Conservation (phyloP, 306 rosid species). For the Carpinus fangiana region DNA sequence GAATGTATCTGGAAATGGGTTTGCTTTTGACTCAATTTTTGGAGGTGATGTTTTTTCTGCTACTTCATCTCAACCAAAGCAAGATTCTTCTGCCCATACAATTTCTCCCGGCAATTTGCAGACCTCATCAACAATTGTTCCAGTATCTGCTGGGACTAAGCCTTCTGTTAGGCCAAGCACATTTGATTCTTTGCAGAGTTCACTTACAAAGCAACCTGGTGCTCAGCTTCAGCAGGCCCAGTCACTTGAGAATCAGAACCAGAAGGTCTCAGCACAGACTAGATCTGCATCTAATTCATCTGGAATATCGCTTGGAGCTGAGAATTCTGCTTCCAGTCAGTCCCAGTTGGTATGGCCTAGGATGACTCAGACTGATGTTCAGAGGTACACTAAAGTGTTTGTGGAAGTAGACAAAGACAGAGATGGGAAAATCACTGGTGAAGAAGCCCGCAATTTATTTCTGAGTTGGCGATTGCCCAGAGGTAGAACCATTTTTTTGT, state of each 20-base stretch:
- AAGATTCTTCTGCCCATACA: conserved; percentile 48
- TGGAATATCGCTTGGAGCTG: conserved; percentile 48
- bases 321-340: conserved; percentile 60
- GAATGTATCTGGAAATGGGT: conserved; percentile 60
- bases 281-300: conserved; percentile 35
- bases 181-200: conserved; percentile 48
- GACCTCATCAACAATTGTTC: conserved; percentile 50
- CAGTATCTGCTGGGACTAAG: conserved; percentile 55
- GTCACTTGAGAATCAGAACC: conserved; percentile 51
- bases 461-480: conserved; percentile 92
- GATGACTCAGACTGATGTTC: conserved; percentile 77
- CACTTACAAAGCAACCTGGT: conserved; percentile 51
- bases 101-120: conserved; percentile 41
- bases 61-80: conserved; percentile 52
- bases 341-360: conserved; percentile 82
- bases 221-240: conserved; percentile 54
- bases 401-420: conserved; percentile 89
- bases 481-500: conserved; percentile 53
- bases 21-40: conserved; percentile 59
- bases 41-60: conserved; percentile 79
- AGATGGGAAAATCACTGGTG: conserved; percentile 97
- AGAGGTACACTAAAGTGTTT: conserved; percentile 87
- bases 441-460: conserved; percentile 89
- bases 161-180: conserved; percentile 45
- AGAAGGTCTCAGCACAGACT: conserved; percentile 43